Percentiles rank a stretch among this genome's conserved stretches.
phyloP scores from a whole-genome alignment of 2,329 filamentous ascomycete species.

The Penicillium sp. region DNA sequence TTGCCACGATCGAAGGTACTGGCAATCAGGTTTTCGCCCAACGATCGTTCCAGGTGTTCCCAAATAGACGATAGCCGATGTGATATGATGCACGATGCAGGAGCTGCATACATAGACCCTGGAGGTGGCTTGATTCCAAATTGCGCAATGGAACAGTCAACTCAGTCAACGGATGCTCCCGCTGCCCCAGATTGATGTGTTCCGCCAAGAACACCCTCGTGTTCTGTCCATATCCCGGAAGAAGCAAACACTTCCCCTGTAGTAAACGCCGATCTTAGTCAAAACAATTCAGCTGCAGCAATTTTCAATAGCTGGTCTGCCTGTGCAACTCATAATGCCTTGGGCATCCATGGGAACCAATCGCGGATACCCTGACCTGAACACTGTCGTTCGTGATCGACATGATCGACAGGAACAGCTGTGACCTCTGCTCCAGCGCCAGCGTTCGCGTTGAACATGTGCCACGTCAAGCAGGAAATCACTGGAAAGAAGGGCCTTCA shows the following conservation, averaged over 20 bases:
- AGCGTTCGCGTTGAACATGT: constrained; percentile 6
- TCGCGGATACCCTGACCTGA: neutral
- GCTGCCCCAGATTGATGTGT: neutral
- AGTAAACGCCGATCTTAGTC: neutral
- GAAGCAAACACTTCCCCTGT: neutral
- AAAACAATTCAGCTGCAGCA: neutral
- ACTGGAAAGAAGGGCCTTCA: neutral
- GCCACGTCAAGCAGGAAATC: neutral
- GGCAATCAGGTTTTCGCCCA: too few species aligned
- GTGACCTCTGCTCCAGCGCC: constrained; percentile 3
- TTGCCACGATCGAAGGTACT: too few species aligned
- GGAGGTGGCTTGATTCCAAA: too few species aligned
- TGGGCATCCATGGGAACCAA: neutral
- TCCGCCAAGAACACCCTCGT: neutral
- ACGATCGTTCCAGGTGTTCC: too few species aligned
- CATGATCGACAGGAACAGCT: constrained; percentile 12
- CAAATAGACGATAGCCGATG: too few species aligned
- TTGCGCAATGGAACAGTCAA: too few species aligned
- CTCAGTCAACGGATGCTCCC: neutral
- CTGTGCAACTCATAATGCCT: neutral
- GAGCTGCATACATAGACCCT: too few species aligned
- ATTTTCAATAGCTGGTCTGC: neutral
- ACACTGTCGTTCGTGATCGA: neutral
- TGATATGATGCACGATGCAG: too few species aligned
- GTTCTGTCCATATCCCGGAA: neutral